Conservation (phyloP, 176 grass and related monocot genomes). For the Zoysia pacifica region DNA sequence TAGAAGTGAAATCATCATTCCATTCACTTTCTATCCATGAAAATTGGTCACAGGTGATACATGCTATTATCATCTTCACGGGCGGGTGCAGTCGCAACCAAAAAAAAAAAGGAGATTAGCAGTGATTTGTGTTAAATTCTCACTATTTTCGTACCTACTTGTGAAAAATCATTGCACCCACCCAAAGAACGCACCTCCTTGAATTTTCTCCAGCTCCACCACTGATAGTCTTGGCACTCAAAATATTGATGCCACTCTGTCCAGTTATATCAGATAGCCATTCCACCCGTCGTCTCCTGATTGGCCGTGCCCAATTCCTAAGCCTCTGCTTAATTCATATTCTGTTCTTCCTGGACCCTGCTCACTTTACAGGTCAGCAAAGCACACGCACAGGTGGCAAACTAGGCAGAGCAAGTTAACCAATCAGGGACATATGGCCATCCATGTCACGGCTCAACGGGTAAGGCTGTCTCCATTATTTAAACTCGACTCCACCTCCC, state of each 20-base stretch:
- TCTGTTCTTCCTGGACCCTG: background rate
- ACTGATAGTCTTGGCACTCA: background rate
- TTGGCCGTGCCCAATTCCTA: background rate
- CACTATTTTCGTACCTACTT: too few relatives aligned
- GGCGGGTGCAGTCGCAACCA: too few relatives aligned
- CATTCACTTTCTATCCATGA: too few relatives aligned
- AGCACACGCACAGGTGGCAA: slow-evolving; percentile 2
- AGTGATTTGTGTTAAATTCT: too few relatives aligned
- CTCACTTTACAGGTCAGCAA: slow-evolving; percentile 28
- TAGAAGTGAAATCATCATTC: too few relatives aligned
- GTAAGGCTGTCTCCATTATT: slow-evolving; percentile 33
- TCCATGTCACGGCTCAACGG: slow-evolving; percentile 12
- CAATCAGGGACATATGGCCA: slow-evolving; percentile 29
- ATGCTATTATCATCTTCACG: too few relatives aligned
- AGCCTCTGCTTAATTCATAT: background rate
- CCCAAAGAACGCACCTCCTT: too few relatives aligned
- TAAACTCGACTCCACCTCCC: slow-evolving; percentile 20
- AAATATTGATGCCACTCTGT: slow-evolving; percentile 17
- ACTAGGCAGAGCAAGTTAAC: background rate
- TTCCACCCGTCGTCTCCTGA: background rate
- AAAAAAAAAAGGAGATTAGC: too few relatives aligned
- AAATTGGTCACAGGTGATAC: too few relatives aligned
- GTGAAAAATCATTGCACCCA: too few relatives aligned
- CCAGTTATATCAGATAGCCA: background rate
- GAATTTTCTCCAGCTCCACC: too few relatives aligned